phyloP scores from a whole-genome alignment of 805 yeast genomes.

The Spathaspora hagerdaliae region DNA sequence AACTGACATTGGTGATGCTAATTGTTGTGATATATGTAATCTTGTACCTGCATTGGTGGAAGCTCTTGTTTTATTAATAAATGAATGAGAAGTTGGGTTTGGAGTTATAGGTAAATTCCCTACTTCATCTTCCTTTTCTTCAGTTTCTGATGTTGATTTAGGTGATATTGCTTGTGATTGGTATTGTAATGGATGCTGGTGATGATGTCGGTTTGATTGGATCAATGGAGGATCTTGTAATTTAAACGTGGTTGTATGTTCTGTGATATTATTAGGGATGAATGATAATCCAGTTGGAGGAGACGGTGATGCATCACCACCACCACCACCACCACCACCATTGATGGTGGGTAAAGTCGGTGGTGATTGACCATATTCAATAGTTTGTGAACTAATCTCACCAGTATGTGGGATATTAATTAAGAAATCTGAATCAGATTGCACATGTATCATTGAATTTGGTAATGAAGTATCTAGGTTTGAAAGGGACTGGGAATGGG shows the following conservation, averaged over 20 bases:
- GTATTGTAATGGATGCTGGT: background rate
- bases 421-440: too few species aligned
- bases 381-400: background rate
- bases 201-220: background rate
- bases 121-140: background rate
- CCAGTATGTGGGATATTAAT: background rate
- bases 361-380: background rate
- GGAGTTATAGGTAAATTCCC: conserved; percentile 1
- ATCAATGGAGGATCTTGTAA: conserved; percentile 11
- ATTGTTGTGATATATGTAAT: conserved; percentile 9
- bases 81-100: background rate
- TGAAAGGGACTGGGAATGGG: background rate
- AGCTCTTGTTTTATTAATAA: background rate
- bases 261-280: background rate
- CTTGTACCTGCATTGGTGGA: background rate
- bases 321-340: too few species aligned
- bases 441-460: too few species aligned
- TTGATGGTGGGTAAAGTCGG: too few species aligned
- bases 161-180: conserved; percentile 1
- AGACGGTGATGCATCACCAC: background rate
- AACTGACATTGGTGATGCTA: conserved; percentile 20
- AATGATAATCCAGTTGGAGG: conserved; percentile 4
- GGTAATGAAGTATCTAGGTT: too few species aligned
- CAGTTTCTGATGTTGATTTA: background rate
- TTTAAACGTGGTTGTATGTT: conserved; percentile 11